These are phyloP conservation scores for Salix brachista DNA, from an alignment of 345 rosid species.

Conservation along the genomic window DNA sequence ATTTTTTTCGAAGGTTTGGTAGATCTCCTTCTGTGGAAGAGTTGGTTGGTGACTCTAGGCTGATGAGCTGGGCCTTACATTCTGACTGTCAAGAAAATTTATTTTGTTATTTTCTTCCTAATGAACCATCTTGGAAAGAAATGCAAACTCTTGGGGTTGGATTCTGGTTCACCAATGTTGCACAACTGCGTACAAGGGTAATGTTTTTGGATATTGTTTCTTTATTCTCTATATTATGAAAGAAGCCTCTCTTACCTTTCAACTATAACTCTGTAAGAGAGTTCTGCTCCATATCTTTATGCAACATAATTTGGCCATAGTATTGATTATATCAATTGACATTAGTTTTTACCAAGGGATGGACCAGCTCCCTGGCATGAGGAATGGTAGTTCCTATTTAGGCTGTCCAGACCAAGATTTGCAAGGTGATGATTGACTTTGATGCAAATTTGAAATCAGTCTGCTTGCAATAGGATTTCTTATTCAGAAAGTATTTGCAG, in stretches of 20 bases:
- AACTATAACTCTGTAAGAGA: neutral
- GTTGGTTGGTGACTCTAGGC: conserved; percentile 55
- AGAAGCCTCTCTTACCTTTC: conserved; percentile 1
- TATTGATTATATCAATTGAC: neutral
- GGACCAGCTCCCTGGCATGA: too few relatives aligned
- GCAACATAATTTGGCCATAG: neutral
- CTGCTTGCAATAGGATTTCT: neutral
- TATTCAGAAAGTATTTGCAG: neutral
- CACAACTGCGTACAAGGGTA: conserved; percentile 77
- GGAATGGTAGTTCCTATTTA: too few relatives aligned
- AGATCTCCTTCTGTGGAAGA: conserved; percentile 57
- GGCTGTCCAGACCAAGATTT: too few relatives aligned
- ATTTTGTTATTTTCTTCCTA: conserved; percentile 53
- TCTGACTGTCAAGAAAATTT: conserved; percentile 86
- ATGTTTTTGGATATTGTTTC: conserved; percentile 9
- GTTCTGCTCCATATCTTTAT: neutral
- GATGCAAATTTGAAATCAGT: neutral
- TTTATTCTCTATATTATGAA: neutral
- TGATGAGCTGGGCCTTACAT: conserved; percentile 85
- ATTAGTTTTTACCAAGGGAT: neutral
- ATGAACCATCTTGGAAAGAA: conserved; percentile 83
- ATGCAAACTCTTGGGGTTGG: conserved; percentile 81
- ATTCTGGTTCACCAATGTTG: conserved; percentile 67
- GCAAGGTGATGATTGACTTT: neutral
- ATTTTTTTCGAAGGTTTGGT: conserved; percentile 50